Evolutionary conservation across 2,329 filamentous ascomycete species (phyloP).

Genomic region (Penicillium sp.): DNA sequence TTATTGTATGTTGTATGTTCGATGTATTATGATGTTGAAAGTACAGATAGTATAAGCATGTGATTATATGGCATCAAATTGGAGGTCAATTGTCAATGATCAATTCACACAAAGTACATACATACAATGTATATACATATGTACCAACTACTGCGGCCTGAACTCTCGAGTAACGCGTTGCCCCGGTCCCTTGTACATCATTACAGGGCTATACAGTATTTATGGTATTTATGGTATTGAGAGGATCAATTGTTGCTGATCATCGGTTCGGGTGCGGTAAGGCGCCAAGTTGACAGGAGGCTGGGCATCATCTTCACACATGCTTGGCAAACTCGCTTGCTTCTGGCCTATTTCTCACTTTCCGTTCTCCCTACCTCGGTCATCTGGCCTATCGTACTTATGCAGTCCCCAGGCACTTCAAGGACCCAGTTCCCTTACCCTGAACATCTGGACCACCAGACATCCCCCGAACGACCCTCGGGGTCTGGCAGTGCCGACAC

Average conservation of each 20-base stretch:
- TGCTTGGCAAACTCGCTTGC: constrained; percentile 7
- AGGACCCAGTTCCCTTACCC: constrained; percentile 4
- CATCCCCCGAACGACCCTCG: constrained; percentile 36
- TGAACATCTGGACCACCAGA: constrained; percentile 23
- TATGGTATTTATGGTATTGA: constrained; percentile 3
- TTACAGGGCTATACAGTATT: constrained; percentile 7
- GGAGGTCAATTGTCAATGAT: background rate
- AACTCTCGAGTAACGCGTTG: background rate
- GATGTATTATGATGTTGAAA: background rate
- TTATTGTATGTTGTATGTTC: background rate
- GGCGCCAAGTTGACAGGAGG: constrained; percentile 10
- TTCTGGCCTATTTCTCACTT: constrained; percentile 4
- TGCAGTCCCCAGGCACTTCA: constrained; percentile 4
- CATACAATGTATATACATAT: background rate
- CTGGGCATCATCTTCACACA: constrained; percentile 16
- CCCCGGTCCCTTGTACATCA: background rate
- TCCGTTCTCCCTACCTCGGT: background rate
- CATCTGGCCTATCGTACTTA: background rate
- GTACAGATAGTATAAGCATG: background rate
- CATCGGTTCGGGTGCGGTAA: constrained; percentile 9
- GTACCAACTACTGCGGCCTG: background rate
- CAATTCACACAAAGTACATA: background rate
- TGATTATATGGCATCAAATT: background rate
- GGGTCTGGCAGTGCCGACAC: constrained; percentile 48
- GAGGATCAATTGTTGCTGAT: background rate